Evolutionary conservation across 768 basidiomycete species (phyloP), one percentile per base, ranked within the genome.

Genomic region (Tylopilus balloui): DNA sequence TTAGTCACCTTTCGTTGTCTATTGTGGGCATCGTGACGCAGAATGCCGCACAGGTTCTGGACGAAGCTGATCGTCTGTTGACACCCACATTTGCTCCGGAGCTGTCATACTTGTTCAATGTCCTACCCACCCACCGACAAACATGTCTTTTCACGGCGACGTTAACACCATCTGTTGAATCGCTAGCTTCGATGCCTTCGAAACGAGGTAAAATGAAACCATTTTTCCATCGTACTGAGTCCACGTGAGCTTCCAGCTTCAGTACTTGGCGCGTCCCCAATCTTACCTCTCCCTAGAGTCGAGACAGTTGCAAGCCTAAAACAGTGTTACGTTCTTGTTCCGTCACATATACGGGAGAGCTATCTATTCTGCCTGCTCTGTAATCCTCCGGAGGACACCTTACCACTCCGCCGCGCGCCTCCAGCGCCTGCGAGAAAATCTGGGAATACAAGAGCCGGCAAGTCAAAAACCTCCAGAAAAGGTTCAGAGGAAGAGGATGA

Each of bases 101-200:
- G 44, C 70, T 99, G 37, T 75, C 79, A 2, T 78, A 84, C 62
- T 65, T 98, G 19, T 94, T 98, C 65, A 70, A 72, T 29, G 71
- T 78, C 29, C 74, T 98, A 14, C 92, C 96, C 1, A 77, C 78
- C 46, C 81, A 91, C 27, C 78, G 96, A n/a, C 95, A 98, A 65
- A 98, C 95, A 0, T 90, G 92, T 59, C 77, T 99, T 35, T 98
- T 98, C 69, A 99, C 96, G 0, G 96, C 96, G 1, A 99, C 96
- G 1, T 72, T 95, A 52, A 94, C 92, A 5, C 78, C 84, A 6
- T 80, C 92, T 0, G 90, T 99, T 49, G 88, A 94, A 59, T 73
- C 78, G 8, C 63, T 97, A 19, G 86, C 84, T 6, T 73, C 78
- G 31, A 83, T 84, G 17, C 69, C 83, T 7, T 91, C 93, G 3